phyloP scores from a whole-genome alignment of 2,329 filamentous ascomycete genomes.

The Epichloe uncinata region DNA sequence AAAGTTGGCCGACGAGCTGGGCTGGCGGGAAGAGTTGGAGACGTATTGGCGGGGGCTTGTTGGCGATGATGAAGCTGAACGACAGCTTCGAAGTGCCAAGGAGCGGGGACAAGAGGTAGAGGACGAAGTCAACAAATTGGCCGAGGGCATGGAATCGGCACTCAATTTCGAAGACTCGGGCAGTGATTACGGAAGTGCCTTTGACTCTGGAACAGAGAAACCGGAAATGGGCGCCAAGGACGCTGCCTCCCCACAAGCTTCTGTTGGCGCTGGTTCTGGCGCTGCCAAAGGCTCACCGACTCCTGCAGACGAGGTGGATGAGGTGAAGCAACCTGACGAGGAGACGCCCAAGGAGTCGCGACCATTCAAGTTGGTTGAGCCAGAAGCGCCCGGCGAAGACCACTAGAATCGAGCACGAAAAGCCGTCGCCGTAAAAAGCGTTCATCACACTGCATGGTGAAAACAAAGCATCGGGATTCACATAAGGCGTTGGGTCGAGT shows the following conservation, averaged over 20 bases:
- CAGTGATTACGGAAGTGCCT: background rate
- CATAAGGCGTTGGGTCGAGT: too few relatives aligned
- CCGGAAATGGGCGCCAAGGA: too few relatives aligned
- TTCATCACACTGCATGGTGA: too few relatives aligned
- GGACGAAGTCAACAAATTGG: constrained; percentile 30
- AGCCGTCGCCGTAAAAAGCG: too few relatives aligned
- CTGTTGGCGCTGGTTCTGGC: background rate
- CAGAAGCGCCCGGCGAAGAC: background rate
- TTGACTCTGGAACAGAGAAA: too few relatives aligned
- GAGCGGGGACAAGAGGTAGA: constrained; percentile 22
- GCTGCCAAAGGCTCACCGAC: background rate
- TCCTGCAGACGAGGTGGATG: background rate
- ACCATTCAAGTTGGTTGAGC: background rate
- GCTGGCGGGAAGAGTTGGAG: constrained; percentile 79
- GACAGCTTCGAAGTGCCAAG: constrained; percentile 25
- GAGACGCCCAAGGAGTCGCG: background rate
- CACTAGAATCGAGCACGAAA: too few relatives aligned
- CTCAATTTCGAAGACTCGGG: constrained; percentile 17
- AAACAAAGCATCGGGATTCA: too few relatives aligned
- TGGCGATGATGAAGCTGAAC: constrained; percentile 43
- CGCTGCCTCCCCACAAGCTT: background rate
- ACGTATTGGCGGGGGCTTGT: constrained; percentile 56
- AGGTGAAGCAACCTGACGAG: background rate
- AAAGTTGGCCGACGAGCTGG: constrained; percentile 63
- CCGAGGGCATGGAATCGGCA: constrained; percentile 21